Conservation (phyloP, 2,329 filamentous ascomycete genomes). For the Gyromitra esculenta region DNA sequence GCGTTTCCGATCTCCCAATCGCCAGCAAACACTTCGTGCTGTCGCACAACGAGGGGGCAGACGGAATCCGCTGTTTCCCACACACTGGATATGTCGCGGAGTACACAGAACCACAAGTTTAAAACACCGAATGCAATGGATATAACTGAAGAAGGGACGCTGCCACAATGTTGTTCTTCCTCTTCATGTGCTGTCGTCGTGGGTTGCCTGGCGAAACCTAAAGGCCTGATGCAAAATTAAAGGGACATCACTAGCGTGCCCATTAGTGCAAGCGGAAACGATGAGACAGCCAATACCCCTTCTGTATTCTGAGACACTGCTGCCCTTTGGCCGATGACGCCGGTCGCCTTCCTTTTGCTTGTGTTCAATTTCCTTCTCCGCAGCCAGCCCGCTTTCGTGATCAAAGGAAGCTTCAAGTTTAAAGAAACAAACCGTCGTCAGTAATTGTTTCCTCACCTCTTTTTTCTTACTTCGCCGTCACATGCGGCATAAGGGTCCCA, state of each 20-base stretch:
- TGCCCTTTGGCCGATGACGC: conserved; percentile 39
- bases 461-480: not conserved
- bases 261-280: conserved; percentile 47
- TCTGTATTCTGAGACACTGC: conserved; percentile 42
- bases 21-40: conserved; percentile 52
- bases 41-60: conserved; percentile 40
- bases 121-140: conserved; percentile 16
- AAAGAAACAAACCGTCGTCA: conserved; percentile 8
- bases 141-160: not conserved
- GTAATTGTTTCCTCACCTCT: conserved; percentile 17
- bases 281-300: conserved; percentile 49
- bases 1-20: conserved; percentile 52
- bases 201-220: conserved; percentile 27
- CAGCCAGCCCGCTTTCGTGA: conserved; percentile 19
- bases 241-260: conserved; percentile 40
- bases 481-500: conserved; percentile 27
- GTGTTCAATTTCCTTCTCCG: conserved; percentile 42
- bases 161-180: not conserved
- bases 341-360: conserved; percentile 43
- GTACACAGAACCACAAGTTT: conserved; percentile 12
- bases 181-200: not conserved
- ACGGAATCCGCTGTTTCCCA: conserved; percentile 27
- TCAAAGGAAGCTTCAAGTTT: conserved; percentile 26
- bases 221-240: conserved; percentile 48
- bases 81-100: conserved; percentile 6